A percentile compares a stretch with the other conserved stretches of the same genome.
These are phyloP conservation scores for Cyanodermella asteris DNA, from an alignment of 2,329 filamentous ascomycete genomes.

Conservation along the genomic window DNA sequence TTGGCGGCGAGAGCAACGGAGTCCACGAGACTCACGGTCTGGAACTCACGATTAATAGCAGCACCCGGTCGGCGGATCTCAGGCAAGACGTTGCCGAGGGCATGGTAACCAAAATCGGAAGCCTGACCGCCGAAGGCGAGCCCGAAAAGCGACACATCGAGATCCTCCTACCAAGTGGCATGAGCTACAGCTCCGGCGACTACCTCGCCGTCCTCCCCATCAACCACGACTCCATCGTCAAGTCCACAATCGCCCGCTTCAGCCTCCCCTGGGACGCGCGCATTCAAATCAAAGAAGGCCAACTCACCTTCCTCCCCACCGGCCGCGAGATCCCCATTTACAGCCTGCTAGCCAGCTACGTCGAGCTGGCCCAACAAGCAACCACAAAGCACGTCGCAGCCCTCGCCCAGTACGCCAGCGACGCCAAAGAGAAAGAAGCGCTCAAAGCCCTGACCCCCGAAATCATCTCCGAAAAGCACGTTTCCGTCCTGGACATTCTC, in stretches of 20 bases:
- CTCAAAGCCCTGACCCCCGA: background rate
- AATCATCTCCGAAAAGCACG: constrained; percentile 1
- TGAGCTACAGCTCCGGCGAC: constrained; percentile 47
- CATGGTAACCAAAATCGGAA: constrained; percentile 29
- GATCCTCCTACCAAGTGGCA: constrained; percentile 42
- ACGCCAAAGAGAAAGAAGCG: background rate
- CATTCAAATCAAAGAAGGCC: constrained; percentile 31
- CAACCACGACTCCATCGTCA: constrained; percentile 41
- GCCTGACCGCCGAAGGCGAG: constrained; percentile 28
- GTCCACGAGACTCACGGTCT: constrained; percentile 16
- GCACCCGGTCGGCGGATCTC: constrained; percentile 32
- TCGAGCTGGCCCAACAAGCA: constrained; percentile 3
- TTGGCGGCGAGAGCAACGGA: constrained; percentile 3
- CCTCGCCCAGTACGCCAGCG: background rate
- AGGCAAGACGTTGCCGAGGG: constrained; percentile 43
- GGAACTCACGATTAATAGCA: constrained; percentile 29
- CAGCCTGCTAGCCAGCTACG: constrained; percentile 2
- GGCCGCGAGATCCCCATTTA: constrained; percentile 1
- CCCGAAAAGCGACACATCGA: constrained; percentile 43
- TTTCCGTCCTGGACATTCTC: constrained; percentile 28
- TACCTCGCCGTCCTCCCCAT: constrained; percentile 54
- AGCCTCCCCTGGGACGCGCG: constrained; percentile 46
- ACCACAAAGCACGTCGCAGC: constrained; percentile 1
- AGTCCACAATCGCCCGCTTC: constrained; percentile 41
- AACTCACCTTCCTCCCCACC: constrained; percentile 1